phyloP scores from a whole-genome alignment of 768 basidiomycete species.

The Cyclocybe cylindracea region DNA sequence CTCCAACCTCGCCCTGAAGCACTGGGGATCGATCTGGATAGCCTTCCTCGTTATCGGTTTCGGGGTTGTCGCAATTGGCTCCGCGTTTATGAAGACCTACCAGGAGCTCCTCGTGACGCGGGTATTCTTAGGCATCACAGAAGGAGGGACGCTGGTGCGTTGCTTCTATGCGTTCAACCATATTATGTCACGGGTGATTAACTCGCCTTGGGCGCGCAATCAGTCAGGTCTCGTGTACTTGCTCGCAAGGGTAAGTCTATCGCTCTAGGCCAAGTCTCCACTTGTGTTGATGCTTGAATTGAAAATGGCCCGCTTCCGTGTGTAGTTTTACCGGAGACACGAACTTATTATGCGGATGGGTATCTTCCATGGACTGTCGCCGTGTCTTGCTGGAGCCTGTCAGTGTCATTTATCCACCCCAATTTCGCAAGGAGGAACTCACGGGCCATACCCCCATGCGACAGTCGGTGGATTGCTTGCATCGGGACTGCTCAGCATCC shows the following conservation, averaged over 20 bases:
- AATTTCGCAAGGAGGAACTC: background rate
- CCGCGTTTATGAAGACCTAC: no score
- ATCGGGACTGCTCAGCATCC: constrained; percentile 32
- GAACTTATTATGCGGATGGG: constrained; percentile 37
- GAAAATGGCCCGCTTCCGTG: no score
- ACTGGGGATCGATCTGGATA: no score
- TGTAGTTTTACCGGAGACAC: constrained; percentile 33
- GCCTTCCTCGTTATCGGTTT: no score
- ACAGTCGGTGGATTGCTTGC: constrained; percentile 39
- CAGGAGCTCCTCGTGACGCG: no score
- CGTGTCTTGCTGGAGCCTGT: constrained; percentile 37
- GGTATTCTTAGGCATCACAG: no score
- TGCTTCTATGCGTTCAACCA: no score
- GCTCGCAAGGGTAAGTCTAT: constrained; percentile 33
- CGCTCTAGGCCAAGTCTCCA: background rate
- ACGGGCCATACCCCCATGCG: background rate
- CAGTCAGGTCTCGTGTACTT: constrained; percentile 42
- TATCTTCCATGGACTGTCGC: constrained; percentile 34
- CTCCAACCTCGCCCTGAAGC: no score
- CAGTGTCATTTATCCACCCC: constrained; percentile 4
- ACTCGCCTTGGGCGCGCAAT: background rate
- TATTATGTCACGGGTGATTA: no score
- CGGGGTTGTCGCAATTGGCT: no score
- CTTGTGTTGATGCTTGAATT: constrained; percentile 1
- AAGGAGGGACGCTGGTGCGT: no score